Evolutionary conservation across 1,284 basidiomycete species (phyloP).

Genomic region (Melampsora americana): DNA sequence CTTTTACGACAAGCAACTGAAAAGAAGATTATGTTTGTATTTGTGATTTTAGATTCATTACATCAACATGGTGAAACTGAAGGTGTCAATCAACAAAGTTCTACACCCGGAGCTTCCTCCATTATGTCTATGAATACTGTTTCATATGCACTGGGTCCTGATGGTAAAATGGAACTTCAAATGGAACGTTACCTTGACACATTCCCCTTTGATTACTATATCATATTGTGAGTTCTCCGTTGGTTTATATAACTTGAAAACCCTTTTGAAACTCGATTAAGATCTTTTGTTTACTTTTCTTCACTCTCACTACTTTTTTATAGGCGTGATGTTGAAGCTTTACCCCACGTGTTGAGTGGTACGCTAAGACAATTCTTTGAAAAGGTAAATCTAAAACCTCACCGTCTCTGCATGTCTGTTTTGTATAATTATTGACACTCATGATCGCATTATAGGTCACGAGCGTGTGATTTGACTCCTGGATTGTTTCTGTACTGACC

Average conservation of each 20-base stretch:
- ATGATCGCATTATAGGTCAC: not conserved
- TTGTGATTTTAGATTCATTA: slow-evolving; percentile 90
- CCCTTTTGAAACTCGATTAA: not conserved
- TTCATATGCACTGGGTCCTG: slow-evolving; percentile 72
- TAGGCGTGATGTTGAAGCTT: slow-evolving; percentile 70
- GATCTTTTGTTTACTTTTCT: slow-evolving; percentile 7
- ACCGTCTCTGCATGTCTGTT: not conserved
- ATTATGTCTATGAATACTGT: slow-evolving; percentile 92
- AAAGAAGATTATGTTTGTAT: slow-evolving; percentile 91
- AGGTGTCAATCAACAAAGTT: not conserved
- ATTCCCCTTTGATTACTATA: slow-evolving; percentile 98
- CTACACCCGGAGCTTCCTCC: slow-evolving; percentile 37
- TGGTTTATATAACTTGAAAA: not conserved
- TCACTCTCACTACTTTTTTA: not conserved
- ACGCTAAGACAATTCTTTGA: slow-evolving; percentile 78
- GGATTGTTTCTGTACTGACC: too few relatives aligned
- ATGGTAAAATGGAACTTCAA: slow-evolving; percentile 80
- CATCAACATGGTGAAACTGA: slow-evolving; percentile 48
- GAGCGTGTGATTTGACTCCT: not conserved
- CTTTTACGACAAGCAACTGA: slow-evolving; percentile 81
- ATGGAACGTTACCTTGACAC: slow-evolving; percentile 87
- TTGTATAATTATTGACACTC: not conserved
- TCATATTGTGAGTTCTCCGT: slow-evolving; percentile 66
- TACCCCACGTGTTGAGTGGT: slow-evolving; percentile 86
- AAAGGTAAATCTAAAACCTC: slow-evolving; percentile 45